These are phyloP conservation scores for Penicillium antarcticum DNA, from an alignment of 495 filamentous ascomycete species.

Conservation along the genomic window DNA sequence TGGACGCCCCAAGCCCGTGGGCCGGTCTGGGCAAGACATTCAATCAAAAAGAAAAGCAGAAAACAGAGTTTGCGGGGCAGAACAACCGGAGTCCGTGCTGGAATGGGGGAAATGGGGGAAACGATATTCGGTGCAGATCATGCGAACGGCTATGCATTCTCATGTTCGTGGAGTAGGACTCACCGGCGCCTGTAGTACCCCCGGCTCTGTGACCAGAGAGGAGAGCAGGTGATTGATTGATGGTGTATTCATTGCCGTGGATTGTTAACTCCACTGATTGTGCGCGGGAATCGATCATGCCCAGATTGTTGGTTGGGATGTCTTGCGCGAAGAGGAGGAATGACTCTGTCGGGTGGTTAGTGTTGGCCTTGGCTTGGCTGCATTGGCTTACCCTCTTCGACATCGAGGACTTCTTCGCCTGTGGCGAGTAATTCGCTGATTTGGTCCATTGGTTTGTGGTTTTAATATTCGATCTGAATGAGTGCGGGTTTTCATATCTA, in stretches of 20 bases:
- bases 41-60: neutral
- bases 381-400: slow-evolving; percentile 61
- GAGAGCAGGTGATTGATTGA: slow-evolving; percentile 81
- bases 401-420: slow-evolving; percentile 49
- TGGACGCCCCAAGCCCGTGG: neutral
- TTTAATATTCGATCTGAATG: neutral
- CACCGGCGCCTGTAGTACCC: slow-evolving; percentile 91
- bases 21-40: slow-evolving; percentile 1
- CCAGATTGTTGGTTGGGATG: slow-evolving; percentile 74
- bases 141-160: neutral
- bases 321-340: slow-evolving; percentile 79
- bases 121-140: neutral
- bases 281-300: slow-evolving; percentile 74
- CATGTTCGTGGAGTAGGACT: slow-evolving; percentile 12
- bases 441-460: neutral
- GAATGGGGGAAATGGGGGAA: neutral
- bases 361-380: neutral
- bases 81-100: neutral
- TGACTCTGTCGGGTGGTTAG: slow-evolving; percentile 56
- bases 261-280: slow-evolving; percentile 64
- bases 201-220: slow-evolving; percentile 72
- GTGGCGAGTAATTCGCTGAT: slow-evolving; percentile 16
- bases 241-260: slow-evolving; percentile 64
- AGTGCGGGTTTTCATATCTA: slow-evolving; percentile 4
- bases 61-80: neutral